Evolutionary conservation across 495 filamentous ascomycete species (phyloP).

Genomic region (Podospora pseudocomata): DNA sequence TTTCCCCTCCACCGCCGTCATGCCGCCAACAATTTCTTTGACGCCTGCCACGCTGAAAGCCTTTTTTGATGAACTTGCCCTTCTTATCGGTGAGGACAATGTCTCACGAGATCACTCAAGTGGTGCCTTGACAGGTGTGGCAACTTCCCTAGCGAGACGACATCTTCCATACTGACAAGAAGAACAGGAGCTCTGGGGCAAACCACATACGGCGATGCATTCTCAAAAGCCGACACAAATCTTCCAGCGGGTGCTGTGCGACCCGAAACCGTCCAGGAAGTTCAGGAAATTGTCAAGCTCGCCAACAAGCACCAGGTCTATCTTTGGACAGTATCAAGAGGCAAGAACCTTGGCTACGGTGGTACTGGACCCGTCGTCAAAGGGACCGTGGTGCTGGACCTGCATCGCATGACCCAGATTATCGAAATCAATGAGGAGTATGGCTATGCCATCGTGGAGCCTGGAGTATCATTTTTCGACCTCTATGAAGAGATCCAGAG

Average conservation of each 20-base stretch:
- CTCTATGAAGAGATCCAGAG: constrained; percentile 51
- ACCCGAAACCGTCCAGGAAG: constrained; percentile 41
- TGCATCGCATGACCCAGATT: constrained; percentile 55
- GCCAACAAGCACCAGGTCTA: constrained; percentile 48
- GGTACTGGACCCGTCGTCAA: constrained; percentile 52
- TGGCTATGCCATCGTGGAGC: constrained; percentile 51
- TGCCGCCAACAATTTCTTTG: no score
- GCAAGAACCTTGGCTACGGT: constrained; percentile 55
- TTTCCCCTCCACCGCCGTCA: no score
- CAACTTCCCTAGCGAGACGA: not conserved
- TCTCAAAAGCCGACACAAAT: not conserved
- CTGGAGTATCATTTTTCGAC: constrained; percentile 53
- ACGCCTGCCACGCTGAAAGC: not conserved
- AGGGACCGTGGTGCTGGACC: constrained; percentile 50
- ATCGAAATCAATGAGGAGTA: constrained; percentile 51
- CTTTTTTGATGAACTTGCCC: not conserved
- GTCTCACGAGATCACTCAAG: not conserved
- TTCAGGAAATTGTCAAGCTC: constrained; percentile 43
- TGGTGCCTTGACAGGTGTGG: not conserved
- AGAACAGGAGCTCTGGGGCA: not conserved
- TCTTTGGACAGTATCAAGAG: constrained; percentile 51
- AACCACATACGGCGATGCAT: not conserved
- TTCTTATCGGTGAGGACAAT: not conserved
- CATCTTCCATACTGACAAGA: no score
- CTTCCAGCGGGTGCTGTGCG: not conserved